phyloP scores from a whole-genome alignment of 495 filamentous ascomycete species.

The Venustampulla echinocandica region DNA sequence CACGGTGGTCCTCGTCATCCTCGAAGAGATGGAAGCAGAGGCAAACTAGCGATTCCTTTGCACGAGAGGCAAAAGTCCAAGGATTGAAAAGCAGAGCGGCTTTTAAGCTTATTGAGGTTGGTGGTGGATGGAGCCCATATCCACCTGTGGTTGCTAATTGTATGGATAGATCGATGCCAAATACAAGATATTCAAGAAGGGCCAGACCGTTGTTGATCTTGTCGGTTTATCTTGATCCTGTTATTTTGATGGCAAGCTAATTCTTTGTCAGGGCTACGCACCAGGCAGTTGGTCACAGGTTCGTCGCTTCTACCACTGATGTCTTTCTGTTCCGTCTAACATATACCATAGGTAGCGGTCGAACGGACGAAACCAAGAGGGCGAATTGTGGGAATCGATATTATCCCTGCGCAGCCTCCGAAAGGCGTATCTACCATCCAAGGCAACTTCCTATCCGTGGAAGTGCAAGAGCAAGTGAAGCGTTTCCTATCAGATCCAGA shows the following conservation, averaged over 20 bases:
- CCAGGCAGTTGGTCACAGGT: conserved; percentile 94
- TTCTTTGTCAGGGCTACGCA: conserved; percentile 64
- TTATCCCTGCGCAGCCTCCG: conserved; percentile 85
- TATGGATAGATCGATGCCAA: conserved; percentile 62
- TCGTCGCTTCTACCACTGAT: conserved; percentile 5
- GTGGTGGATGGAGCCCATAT: conserved; percentile 3
- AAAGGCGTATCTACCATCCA: conserved; percentile 86
- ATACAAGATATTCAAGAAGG: conserved; percentile 64
- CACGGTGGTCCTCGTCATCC: conserved; percentile 44
- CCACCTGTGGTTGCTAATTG: conserved; percentile 6
- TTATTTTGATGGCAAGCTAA: background rate
- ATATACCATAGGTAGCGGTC: conserved; percentile 58
- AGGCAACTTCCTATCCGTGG: conserved; percentile 72
- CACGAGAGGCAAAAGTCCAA: conserved; percentile 60
- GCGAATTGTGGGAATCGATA: conserved; percentile 79
- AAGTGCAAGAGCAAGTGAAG: conserved; percentile 65
- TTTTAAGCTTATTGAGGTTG: conserved; percentile 79
- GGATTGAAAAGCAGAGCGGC: conserved; percentile 82
- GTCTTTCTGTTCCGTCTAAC: background rate
- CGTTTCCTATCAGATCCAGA: conserved; percentile 59
- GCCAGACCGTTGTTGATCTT: conserved; percentile 83
- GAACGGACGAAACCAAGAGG: conserved; percentile 67
- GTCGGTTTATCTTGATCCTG: conserved; percentile 33
- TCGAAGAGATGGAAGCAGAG: conserved; percentile 75
- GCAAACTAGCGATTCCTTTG: conserved; percentile 61